Evolutionary conservation across 148 eudicot genomes (phyloP).

Genomic region (Euryodendron excelsum): DNA sequence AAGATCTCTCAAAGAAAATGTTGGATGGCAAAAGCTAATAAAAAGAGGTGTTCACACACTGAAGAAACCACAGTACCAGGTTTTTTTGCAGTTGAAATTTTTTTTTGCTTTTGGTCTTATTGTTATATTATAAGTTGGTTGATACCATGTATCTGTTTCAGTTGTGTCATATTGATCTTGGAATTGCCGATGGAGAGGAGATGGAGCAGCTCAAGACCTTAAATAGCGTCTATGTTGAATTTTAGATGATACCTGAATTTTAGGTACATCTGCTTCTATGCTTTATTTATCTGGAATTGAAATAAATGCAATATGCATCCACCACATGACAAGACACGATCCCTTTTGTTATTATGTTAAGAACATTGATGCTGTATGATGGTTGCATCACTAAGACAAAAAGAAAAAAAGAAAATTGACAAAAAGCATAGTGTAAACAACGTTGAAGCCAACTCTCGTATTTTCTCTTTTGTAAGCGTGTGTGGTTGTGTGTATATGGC

Average conservation of each 20-base stretch:
- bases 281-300: neutral
- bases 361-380: no score
- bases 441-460: no score
- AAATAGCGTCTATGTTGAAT: slow-evolving; percentile 39
- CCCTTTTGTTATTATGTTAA: no score
- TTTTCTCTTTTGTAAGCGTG: no score
- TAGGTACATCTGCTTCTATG: slow-evolving; percentile 4
- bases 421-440: no score
- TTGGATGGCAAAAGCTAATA: slow-evolving; percentile 79
- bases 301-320: neutral
- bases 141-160: slow-evolving; percentile 26
- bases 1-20: slow-evolving; percentile 53
- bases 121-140: slow-evolving; percentile 16
- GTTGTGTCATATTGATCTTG: slow-evolving; percentile 89
- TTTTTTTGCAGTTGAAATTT: slow-evolving; percentile 15
- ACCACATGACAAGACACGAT: neutral
- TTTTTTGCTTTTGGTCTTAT: neutral
- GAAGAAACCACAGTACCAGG: slow-evolving; percentile 90
- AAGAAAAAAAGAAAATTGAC: no score
- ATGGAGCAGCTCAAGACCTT: slow-evolving; percentile 73
- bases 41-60: slow-evolving; percentile 93
- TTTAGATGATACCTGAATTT: slow-evolving; percentile 27
- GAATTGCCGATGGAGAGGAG: slow-evolving; percentile 64
- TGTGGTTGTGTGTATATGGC: neutral
- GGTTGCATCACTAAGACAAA: no score